Evolutionary conservation across 352 stramenopile genomes (phyloP).

Genomic region (Pythium monospermum): DNA sequence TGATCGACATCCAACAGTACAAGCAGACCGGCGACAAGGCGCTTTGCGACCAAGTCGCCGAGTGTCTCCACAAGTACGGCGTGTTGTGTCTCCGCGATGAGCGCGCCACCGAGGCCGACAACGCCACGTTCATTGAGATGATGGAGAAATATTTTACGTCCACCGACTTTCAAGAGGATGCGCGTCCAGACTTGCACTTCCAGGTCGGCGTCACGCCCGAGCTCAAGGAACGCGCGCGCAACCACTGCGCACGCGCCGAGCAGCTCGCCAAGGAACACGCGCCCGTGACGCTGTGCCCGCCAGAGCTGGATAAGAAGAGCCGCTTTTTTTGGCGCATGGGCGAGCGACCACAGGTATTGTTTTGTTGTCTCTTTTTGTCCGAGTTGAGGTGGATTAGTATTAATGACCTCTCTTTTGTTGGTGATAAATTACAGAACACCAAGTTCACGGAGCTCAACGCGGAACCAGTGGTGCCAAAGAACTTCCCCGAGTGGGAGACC

Average conservation of each 20-base stretch:
- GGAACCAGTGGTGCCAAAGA: slow-evolving; percentile 77
- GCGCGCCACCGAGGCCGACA: slow-evolving; percentile 67
- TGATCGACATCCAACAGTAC: slow-evolving; percentile 82
- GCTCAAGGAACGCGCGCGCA: slow-evolving; percentile 74
- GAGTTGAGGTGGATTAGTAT: not conserved
- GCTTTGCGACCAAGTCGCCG: slow-evolving; percentile 71
- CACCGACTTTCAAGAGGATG: slow-evolving; percentile 85
- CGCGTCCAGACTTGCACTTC: slow-evolving; percentile 84
- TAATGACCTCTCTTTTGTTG: not conserved
- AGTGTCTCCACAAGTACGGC: slow-evolving; percentile 83
- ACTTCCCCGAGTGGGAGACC: slow-evolving; percentile 83
- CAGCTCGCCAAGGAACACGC: slow-evolving; percentile 47
- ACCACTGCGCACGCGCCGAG: slow-evolving; percentile 75
- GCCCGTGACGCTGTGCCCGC: slow-evolving; percentile 82
- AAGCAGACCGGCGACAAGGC: slow-evolving; percentile 55
- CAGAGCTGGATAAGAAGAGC: slow-evolving; percentile 91
- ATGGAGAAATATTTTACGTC: slow-evolving; percentile 92
- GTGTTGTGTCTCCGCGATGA: slow-evolving; percentile 79
- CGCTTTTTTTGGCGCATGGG: slow-evolving; percentile 93
- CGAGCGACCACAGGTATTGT: slow-evolving; percentile 39
- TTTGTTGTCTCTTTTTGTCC: too few relatives aligned
- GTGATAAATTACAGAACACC: slow-evolving; percentile 35
- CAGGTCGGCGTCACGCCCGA: slow-evolving; percentile 89
- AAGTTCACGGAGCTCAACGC: slow-evolving; percentile 85
- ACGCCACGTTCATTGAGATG: slow-evolving; percentile 88